A percentile compares a stretch with the other conserved stretches of the same genome.
These are phyloP conservation scores for Globisporangium middletonii DNA, from an alignment of 352 stramenopile species.

Conservation along the genomic window DNA sequence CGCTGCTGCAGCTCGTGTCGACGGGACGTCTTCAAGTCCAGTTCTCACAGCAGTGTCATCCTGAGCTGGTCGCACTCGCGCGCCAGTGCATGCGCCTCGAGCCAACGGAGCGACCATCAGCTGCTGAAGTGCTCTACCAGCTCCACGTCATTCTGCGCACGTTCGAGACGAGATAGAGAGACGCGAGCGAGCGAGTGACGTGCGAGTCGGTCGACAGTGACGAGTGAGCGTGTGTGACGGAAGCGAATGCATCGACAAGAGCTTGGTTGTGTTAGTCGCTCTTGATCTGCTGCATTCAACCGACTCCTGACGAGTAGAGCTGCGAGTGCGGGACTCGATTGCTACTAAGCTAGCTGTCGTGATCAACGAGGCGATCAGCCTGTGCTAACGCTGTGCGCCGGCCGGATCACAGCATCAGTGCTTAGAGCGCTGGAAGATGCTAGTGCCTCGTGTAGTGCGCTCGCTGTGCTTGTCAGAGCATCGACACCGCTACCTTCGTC, in stretches of 20 bases:
- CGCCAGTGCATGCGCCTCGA: conserved; percentile 9
- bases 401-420: no score
- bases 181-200: not conserved
- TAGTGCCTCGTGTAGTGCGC: no score
- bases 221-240: not conserved
- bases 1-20: conserved; percentile 24
- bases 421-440: no score
- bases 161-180: conserved; percentile 6
- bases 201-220: not conserved
- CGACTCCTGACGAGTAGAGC: not conserved
- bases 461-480: no score
- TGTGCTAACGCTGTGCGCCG: no score
- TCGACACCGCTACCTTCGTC: no score
- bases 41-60: conserved; percentile 10
- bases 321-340: not conserved
- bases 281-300: not conserved
- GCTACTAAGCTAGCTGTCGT: no score
- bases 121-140: conserved; percentile 16
- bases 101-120: conserved; percentile 5
- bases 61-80: conserved; percentile 7
- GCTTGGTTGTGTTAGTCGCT: not conserved
- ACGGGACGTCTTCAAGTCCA: conserved; percentile 13
- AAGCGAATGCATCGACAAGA: not conserved
- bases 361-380: no score
- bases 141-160: conserved; percentile 11